Percentiles rank a stretch among this genome's conserved stretches.
These are phyloP conservation scores for Russula earlei DNA, from an alignment of 768 basidiomycete genomes.

Conservation along the genomic window DNA sequence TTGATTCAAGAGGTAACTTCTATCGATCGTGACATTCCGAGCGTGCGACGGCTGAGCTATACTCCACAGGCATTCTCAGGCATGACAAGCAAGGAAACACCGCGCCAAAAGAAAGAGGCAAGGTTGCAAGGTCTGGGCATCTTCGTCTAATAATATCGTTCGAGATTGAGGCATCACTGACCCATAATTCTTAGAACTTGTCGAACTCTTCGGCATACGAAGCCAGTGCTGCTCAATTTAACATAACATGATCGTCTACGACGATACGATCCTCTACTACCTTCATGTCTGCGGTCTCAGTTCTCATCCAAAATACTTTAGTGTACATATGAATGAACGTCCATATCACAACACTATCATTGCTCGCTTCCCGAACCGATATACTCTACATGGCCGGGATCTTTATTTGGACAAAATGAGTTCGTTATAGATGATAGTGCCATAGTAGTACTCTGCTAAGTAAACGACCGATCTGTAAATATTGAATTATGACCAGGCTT, in stretches of 20 bases:
- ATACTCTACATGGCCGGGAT: too few relatives aligned
- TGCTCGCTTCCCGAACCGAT: too few relatives aligned
- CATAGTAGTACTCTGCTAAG: too few relatives aligned
- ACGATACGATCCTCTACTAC: too few relatives aligned
- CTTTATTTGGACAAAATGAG: too few relatives aligned
- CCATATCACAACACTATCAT: too few relatives aligned
- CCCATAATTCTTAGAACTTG: slow-evolving; percentile 6
- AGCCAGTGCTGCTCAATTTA: neutral
- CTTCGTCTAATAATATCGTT: neutral
- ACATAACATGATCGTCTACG: too few relatives aligned
- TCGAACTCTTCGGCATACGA: slow-evolving; percentile 18
- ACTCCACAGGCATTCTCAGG: slow-evolving; percentile 70
- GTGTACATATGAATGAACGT: neutral
- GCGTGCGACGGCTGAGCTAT: neutral
- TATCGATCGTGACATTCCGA: neutral
- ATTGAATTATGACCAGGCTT: too few relatives aligned
- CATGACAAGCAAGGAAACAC: slow-evolving; percentile 64
- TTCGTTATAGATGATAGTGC: too few relatives aligned
- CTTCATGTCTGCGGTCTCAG: neutral
- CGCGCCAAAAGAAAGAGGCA: slow-evolving; percentile 69
- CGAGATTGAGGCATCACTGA: neutral
- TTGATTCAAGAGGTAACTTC: slow-evolving; percentile 54
- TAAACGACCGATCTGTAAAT: too few relatives aligned
- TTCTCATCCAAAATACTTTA: neutral
- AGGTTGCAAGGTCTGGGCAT: slow-evolving; percentile 57